phyloP scores from a whole-genome alignment of 495 filamentous ascomycete species.

The Hypoxylon trugodes region DNA sequence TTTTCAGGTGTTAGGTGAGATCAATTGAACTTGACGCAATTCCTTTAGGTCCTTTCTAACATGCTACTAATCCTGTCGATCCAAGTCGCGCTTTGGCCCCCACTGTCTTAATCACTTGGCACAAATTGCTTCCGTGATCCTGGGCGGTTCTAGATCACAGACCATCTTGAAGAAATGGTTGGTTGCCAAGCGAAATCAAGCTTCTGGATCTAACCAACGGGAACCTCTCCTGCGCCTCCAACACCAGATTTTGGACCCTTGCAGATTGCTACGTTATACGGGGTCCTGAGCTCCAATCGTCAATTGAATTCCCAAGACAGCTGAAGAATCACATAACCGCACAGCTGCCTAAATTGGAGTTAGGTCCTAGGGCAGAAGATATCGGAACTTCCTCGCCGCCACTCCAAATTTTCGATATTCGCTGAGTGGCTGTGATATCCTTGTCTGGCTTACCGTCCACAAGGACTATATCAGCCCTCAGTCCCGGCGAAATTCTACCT shows the following conservation, averaged over 20 bases:
- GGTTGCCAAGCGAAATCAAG: conserved; percentile 40
- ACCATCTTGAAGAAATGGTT: conserved; percentile 5
- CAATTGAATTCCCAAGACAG: background rate
- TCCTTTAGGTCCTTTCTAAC: background rate
- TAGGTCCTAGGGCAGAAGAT: background rate
- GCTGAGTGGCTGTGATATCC: conserved; percentile 45
- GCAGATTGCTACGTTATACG: conserved; percentile 3
- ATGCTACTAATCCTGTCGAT: background rate
- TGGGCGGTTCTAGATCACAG: conserved; percentile 19
- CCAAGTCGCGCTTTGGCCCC: conserved; percentile 19
- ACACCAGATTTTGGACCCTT: background rate
- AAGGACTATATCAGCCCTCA: conserved; percentile 49
- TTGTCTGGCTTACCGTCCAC: conserved; percentile 45
- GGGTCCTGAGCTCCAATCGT: conserved; percentile 2
- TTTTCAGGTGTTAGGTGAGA: conserved; percentile 3
- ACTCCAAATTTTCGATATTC: conserved; percentile 35
- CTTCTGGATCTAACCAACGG: conserved; percentile 31
- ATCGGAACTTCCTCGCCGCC: conserved; percentile 15
- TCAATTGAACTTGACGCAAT: conserved; percentile 12
- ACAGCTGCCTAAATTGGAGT: conserved; percentile 14
- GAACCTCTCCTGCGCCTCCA: conserved; percentile 8
- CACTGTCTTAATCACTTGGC: conserved; percentile 22
- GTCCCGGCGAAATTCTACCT: conserved; percentile 43
- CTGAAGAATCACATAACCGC: conserved; percentile 24
- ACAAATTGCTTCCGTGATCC: conserved; percentile 6